Evolutionary conservation across 495 filamentous ascomycete species (phyloP).

Genomic region (Glarea lozoyensis): DNA sequence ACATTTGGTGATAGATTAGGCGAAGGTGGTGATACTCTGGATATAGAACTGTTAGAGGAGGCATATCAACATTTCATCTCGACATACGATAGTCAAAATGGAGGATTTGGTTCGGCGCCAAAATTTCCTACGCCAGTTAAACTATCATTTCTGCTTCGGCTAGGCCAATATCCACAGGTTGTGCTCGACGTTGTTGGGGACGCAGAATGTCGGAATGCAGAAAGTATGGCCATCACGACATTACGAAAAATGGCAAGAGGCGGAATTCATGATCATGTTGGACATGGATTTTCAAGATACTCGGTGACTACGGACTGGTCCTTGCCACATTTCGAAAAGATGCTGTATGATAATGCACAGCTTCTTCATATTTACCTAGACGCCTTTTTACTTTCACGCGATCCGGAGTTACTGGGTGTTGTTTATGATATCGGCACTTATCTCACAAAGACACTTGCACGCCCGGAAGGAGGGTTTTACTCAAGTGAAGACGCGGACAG

Average conservation of each 20-base stretch:
- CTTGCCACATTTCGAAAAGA: constrained; percentile 95
- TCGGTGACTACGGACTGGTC: constrained; percentile 88
- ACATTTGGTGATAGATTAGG: constrained; percentile 48
- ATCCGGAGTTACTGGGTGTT: constrained; percentile 65
- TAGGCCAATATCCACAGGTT: constrained; percentile 60
- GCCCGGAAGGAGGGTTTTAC: constrained; percentile 67
- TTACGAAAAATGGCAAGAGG: constrained; percentile 75
- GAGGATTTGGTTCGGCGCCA: constrained; percentile 71
- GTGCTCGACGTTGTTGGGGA: constrained; percentile 82
- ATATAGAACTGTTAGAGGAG: constrained; percentile 87
- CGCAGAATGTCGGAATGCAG: constrained; percentile 65
- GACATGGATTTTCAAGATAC: constrained; percentile 82
- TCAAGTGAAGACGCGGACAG: constrained; percentile 92
- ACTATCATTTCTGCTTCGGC: constrained; percentile 70
- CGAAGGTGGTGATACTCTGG: constrained; percentile 54
- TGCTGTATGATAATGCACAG: constrained; percentile 92
- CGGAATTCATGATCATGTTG: constrained; percentile 88
- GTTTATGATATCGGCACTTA: constrained; percentile 82
- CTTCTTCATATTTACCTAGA: constrained; percentile 82
- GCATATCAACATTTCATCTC: constrained; percentile 70
- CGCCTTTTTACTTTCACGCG: constrained; percentile 65
- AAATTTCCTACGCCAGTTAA: constrained; percentile 92
- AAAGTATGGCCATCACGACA: constrained; percentile 73
- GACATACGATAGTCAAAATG: constrained; percentile 69
- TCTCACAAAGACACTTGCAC: constrained; percentile 58